Conservation (phyloP, 176 grass and related monocot genomes). For the maize (Zea mays) region Zm-B73-REFERENCE-NAM-5.0 NC_050097.1:5578501-5579000, state of each 20-base stretch:
- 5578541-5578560: conserved; percentile 83
- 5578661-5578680: neutral
- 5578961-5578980: conserved; percentile 12
- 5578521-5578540: conserved; percentile 89
- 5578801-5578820: neutral
- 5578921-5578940: neutral
- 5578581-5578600: conserved; percentile 95
- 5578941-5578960: conserved; percentile 1
- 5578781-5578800: neutral
- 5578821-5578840: conserved; percentile 16
- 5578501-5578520: conserved; percentile 85
- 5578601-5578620: conserved; percentile 90
- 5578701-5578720: neutral
- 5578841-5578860: conserved; percentile 4
- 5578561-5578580: conserved; percentile 91
- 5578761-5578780: neutral
- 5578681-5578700: neutral
- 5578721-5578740: neutral
- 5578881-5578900: conserved; percentile 25
- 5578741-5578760: neutral
- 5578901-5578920: conserved; percentile 9
- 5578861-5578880: conserved; percentile 9
- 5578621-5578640: conserved; percentile 58
- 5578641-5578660: neutral
- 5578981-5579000: conserved; percentile 12